Evolutionary conservation across 768 basidiomycete genomes (phyloP).

Genomic region (Psilocybe cubensis): DNA sequence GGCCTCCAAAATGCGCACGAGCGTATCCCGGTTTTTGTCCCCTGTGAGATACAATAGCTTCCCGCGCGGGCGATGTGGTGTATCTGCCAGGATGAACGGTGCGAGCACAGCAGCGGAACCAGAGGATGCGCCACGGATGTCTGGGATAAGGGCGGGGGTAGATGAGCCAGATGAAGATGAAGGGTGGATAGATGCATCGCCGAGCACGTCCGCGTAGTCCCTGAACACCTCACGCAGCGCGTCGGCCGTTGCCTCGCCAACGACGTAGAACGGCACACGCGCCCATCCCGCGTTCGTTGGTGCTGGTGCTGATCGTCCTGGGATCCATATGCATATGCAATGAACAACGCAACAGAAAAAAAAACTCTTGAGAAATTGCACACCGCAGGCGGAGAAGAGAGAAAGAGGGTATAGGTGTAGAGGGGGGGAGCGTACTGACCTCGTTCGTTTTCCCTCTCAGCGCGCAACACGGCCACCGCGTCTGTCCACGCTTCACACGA

Average conservation of each 20-base stretch:
- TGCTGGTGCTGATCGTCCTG: too few relatives aligned
- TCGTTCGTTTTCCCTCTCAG: background rate
- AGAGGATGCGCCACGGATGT: slow-evolving; percentile 49
- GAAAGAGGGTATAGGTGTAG: too few relatives aligned
- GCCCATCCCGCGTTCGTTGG: slow-evolving; percentile 62
- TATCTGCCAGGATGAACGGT: slow-evolving; percentile 55
- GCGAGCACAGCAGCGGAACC: slow-evolving; percentile 76
- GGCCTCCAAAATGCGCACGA: slow-evolving; percentile 52
- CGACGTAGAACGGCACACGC: slow-evolving; percentile 73
- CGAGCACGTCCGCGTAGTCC: slow-evolving; percentile 4
- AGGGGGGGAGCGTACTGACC: too few relatives aligned
- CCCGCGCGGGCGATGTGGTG: slow-evolving; percentile 15
- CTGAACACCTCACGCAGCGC: slow-evolving; percentile 41
- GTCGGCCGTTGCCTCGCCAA: slow-evolving; percentile 67
- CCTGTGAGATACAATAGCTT: slow-evolving; percentile 78
- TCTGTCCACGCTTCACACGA: slow-evolving; percentile 73
- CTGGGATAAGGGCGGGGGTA: slow-evolving; percentile 9
- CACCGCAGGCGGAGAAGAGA: too few relatives aligned
- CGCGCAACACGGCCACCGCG: slow-evolving; percentile 36
- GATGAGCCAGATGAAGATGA: too few relatives aligned
- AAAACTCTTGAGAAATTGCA: too few relatives aligned
- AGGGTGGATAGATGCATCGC: too few relatives aligned
- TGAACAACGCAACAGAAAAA: too few relatives aligned
- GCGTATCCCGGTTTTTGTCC: slow-evolving; percentile 82
- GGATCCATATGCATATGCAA: too few relatives aligned